A percentile compares a stretch with the other conserved stretches of the same genome.
These are phyloP conservation scores for Plasmodium fragile DNA, from an alignment of 169 alveolate species.

Conservation along the genomic window DNA sequence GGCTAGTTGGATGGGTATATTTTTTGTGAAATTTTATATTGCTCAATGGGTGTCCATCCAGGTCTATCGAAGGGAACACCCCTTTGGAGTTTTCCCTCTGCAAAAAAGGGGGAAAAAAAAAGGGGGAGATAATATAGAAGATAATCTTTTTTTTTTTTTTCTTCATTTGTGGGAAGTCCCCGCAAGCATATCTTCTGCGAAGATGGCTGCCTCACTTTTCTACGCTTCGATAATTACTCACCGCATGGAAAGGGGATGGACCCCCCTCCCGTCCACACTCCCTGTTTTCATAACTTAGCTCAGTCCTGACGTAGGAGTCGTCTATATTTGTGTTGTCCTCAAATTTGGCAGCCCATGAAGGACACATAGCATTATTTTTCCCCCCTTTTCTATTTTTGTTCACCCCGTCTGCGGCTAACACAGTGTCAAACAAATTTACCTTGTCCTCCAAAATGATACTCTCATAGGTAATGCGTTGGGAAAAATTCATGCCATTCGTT, in stretches of 20 bases:
- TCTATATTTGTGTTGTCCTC: background rate
- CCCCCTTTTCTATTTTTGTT: background rate
- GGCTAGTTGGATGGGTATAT: background rate
- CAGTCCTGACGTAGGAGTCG: background rate
- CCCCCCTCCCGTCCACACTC: background rate
- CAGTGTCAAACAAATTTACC: conserved; percentile 9
- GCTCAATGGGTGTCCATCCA: background rate
- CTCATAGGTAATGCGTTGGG: conserved; percentile 65
- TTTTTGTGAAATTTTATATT: conserved; percentile 5
- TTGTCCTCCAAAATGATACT: background rate
- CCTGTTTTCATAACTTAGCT: background rate
- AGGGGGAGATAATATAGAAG: background rate
- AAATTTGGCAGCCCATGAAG: background rate
- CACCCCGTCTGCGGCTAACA: background rate
- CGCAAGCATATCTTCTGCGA: background rate
- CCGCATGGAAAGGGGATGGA: background rate
- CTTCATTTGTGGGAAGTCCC: background rate
- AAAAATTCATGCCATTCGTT: conserved; percentile 36
- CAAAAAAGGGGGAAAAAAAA: background rate
- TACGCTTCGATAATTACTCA: background rate
- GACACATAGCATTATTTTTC: background rate
- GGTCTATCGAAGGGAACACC: background rate
- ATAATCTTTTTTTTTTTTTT: too few species aligned
- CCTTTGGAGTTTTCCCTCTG: background rate
- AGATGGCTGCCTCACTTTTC: background rate